Base-by-base conservation (phyloP, 31 red algal genomes). In the Endocladia muricata region DNA sequence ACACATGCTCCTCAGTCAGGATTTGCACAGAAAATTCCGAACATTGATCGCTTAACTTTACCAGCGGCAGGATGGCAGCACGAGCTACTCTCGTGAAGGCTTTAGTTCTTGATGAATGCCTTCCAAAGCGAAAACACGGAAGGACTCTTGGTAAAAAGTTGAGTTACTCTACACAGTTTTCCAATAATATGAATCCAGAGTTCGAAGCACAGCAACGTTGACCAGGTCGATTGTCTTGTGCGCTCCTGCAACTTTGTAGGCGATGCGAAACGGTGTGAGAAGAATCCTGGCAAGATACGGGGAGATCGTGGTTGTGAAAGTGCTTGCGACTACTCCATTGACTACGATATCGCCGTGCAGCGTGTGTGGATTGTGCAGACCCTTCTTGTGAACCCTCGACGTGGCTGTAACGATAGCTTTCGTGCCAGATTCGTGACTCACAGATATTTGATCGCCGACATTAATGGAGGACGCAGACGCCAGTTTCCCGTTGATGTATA, bases 291-390 rank as follows among this genome's bases (percentile, higher is more conserved):
- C 86, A 40, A 82, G 2, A 23, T n/a, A 21, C 1, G 66, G 66
- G 35, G 74, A 48, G 21, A 90, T 39, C 1, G 86, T 47, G 39
- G 86, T 54, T 15, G 84, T 88, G 19, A 36, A 82, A 2, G 86
- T 76, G 60, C 60, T 76, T 2, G 77, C 70, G 39, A 82, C 35
- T 29, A 90, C 69, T 9, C 86, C 77, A 60, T 81, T 63, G 38
- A 90, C 86, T 33, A 90, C 70, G 64, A 90, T 81, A 62, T 80
- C 75, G 15, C 86, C 86, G 25, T 90, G 75, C 21, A 82, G 1
- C 7, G 86, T 90, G n/a, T 90, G 86, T 36, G 86, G 86, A 34
- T 82, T 90, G 59, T 76, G 66, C 76, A 81, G 62, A 9, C 86
- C 86, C 41, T 3, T 67, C 15, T 39, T 40, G 28, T 29, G 2